phyloP scores from a whole-genome alignment of 2,329 filamentous ascomycete species.

The Pseudogymnoascus sp. region DNA sequence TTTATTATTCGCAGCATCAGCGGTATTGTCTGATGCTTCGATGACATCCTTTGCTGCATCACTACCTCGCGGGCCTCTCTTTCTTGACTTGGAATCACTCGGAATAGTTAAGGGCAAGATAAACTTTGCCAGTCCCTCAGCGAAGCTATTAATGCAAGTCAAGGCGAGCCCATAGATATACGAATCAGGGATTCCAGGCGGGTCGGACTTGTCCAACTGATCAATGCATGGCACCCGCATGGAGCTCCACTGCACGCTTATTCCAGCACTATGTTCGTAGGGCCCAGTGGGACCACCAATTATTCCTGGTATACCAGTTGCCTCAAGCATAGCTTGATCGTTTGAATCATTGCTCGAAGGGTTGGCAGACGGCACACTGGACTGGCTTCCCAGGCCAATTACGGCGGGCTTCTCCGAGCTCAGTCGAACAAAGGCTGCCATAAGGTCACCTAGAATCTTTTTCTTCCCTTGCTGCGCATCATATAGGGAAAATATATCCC shows the following conservation, averaged over 20 bases:
- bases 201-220: slow-evolving; percentile 84
- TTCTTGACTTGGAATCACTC: slow-evolving; percentile 52
- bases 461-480: slow-evolving; percentile 67
- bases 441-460: slow-evolving; percentile 70
- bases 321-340: slow-evolving; percentile 84
- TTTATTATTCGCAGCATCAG: slow-evolving; percentile 19
- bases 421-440: slow-evolving; percentile 82
- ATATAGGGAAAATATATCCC: slow-evolving; percentile 73
- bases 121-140: slow-evolving; percentile 87
- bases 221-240: slow-evolving; percentile 85
- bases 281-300: slow-evolving; percentile 65
- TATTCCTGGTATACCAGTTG: slow-evolving; percentile 78
- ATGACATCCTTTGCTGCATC: slow-evolving; percentile 16
- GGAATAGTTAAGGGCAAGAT: slow-evolving; percentile 85
- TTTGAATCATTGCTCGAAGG: slow-evolving; percentile 48
- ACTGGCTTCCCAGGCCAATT: slow-evolving; percentile 84
- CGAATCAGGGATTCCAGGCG: slow-evolving; percentile 77
- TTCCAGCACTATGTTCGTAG: slow-evolving; percentile 63
- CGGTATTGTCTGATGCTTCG: background rate
- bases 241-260: slow-evolving; percentile 87
- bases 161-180: slow-evolving; percentile 88
- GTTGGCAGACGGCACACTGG: slow-evolving; percentile 64
- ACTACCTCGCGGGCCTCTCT: slow-evolving; percentile 30
- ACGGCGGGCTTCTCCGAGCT: slow-evolving; percentile 83
- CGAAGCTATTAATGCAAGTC: slow-evolving; percentile 81